These are phyloP conservation scores for Paraconiothyrium sp. DNA, from an alignment of 2,329 filamentous ascomycete genomes.

Conservation along the genomic window DNA sequence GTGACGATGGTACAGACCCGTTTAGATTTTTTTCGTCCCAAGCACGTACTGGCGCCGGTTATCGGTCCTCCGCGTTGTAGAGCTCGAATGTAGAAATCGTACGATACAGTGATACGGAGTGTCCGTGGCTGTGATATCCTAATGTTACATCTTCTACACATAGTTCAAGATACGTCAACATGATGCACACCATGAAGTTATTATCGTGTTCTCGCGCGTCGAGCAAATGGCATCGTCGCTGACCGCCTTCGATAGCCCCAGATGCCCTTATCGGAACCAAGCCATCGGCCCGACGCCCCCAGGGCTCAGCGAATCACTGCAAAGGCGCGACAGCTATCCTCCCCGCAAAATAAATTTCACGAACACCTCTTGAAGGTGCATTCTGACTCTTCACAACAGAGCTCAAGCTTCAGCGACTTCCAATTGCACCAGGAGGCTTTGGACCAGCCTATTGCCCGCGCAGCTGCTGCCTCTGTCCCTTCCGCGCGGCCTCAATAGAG, in stretches of 20 bases:
- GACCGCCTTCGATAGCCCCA: constrained; percentile 27
- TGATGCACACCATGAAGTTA: neutral
- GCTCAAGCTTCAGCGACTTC: constrained; percentile 41
- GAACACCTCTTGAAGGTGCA: constrained; percentile 31
- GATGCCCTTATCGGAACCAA: constrained; percentile 32
- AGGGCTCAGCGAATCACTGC: constrained; percentile 35
- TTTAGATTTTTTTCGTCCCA: constrained; percentile 19
- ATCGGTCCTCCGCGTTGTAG: constrained; percentile 15
- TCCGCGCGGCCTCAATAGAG: constrained; percentile 35
- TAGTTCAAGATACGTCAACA: neutral
- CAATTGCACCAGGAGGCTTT: constrained; percentile 39
- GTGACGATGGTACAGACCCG: constrained; percentile 18
- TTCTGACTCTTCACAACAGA: constrained; percentile 37
- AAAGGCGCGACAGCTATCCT: constrained; percentile 43
- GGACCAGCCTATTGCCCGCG: constrained; percentile 29
- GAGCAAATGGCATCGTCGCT: constrained; percentile 1
- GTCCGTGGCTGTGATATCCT: neutral
- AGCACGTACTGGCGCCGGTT: constrained; percentile 21
- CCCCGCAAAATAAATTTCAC: constrained; percentile 43
- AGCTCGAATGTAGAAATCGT: neutral
- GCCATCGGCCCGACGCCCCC: constrained; percentile 45
- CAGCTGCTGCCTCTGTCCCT: constrained; percentile 28
- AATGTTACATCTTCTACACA: neutral
- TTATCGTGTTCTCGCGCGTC: neutral
- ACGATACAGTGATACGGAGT: neutral